Base-by-base conservation (phyloP, 768 basidiomycete genomes). In the Termitomyces sp. region DNA sequence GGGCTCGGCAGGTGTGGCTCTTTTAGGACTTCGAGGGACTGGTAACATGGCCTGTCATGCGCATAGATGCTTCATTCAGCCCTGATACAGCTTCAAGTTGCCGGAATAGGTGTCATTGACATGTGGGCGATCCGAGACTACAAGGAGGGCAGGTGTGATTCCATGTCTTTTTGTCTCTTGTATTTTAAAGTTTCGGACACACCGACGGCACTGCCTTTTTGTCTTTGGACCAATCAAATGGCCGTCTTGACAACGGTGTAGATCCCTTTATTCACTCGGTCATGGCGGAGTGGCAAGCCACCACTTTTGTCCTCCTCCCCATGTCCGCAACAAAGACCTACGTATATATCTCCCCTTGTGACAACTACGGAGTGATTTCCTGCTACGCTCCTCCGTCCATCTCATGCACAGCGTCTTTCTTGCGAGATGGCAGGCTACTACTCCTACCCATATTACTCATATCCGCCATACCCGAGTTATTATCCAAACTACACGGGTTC, bases 281-380 rank as follows among this genome's bases (percentile, higher is more conserved):
- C 11, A 14, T 17, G 25, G 37, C 25, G 23, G 34, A 37, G 49
- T 50, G 16, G 9, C 17, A 10, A 17, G 25, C 19, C n/a, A 29
- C 42, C 29, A 34, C 49, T 58, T 58, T 61, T 58, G 54, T 61
- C 60, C 38, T 48, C 25, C 31, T 54, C 25, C 27, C 25, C 53
- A 35, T 48, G 50, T 47, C 52, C 42, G 31, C 41, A 55, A 59
- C 48, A 55, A 55, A 59, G 58, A 29, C 29, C 29, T 7, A 29
- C 29, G 29, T 45, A 54, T 55, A 56, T 56, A 59, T 32, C 10
- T 11, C 25, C 32, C 12, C 21, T 16, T 7, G 14, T 8, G 31
- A 35, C 31, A n/a, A 45, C 12, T 21, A 0, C 11, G 17, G 29
- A 17, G 19, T 41, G 19, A 44, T 25, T 40, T 48, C 12, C 9